phyloP scores from a whole-genome alignment of 345 rosid species.

The Melastoma malabathricum region DNA sequence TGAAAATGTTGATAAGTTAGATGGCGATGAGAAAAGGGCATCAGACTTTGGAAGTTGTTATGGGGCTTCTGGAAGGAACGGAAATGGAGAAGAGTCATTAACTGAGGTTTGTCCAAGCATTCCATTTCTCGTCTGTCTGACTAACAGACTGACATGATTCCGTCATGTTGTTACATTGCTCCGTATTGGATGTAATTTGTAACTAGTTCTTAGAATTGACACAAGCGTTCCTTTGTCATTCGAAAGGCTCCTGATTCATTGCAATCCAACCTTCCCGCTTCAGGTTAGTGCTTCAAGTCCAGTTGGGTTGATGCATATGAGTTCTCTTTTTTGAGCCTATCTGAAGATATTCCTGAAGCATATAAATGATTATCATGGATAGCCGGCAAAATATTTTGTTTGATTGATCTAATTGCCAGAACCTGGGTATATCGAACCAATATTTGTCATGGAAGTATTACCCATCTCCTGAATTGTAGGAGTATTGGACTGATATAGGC shows the following conservation, averaged over 20 bases:
- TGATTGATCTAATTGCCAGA: too few species aligned
- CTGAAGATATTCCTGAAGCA: neutral
- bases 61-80: neutral
- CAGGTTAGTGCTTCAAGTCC: conserved; percentile 28
- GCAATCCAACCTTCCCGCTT: conserved; percentile 13
- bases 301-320: neutral
- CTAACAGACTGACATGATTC: too few species aligned
- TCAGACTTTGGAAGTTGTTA: neutral
- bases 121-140: too few species aligned
- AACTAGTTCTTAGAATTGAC: neutral
- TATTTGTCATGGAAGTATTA: too few species aligned
- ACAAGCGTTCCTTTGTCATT: neutral
- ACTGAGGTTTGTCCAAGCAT: neutral
- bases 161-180: too few species aligned
- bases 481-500: too few species aligned
- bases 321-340: neutral
- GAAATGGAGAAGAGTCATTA: neutral
- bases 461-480: too few species aligned
- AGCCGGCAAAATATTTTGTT: neutral
- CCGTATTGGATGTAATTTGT: neutral
- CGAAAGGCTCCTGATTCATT: conserved; percentile 24
- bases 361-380: neutral
- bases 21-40: neutral
- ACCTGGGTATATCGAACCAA: too few species aligned
- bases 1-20: neutral